Evolutionary conservation across 441 rosid genomes (phyloP).

Genomic region (Eruca vesicaria): DNA sequence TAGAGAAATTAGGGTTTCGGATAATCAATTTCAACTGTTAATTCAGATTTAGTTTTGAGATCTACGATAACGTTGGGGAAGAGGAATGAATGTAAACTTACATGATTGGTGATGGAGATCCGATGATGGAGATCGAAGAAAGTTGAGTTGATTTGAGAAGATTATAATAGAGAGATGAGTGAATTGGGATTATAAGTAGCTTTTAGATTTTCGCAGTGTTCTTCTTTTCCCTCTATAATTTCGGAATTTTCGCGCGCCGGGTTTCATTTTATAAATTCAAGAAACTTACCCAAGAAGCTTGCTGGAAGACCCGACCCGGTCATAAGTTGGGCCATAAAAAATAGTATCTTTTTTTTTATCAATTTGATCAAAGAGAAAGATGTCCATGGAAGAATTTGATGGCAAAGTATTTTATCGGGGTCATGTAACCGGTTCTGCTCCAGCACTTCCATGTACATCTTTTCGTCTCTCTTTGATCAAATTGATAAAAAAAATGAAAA

Average conservation of each 20-base stretch:
- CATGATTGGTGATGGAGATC: background rate
- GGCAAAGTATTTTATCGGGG: no score
- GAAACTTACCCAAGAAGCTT: conserved; percentile 20
- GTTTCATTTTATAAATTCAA: no score
- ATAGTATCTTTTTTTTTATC: no score
- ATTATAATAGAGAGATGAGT: background rate
- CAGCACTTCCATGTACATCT: no score
- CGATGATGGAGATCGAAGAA: background rate
- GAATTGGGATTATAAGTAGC: background rate
- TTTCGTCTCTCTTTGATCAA: no score
- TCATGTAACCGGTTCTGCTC: no score
- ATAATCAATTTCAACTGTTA: background rate
- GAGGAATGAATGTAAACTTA: conserved; percentile 12
- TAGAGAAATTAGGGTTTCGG: conserved; percentile 1
- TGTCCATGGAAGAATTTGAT: no score
- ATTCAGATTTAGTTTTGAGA: conserved; percentile 5
- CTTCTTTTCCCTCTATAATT: conserved; percentile 20
- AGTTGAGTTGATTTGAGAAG: background rate
- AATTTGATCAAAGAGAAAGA: no score
- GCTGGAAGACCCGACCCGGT: conserved; percentile 23
- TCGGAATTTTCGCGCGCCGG: conserved; percentile 32
- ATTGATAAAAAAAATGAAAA: no score
- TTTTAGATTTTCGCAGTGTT: background rate
- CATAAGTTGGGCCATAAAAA: background rate
- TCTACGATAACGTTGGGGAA: background rate